A percentile compares a stretch with the other conserved stretches of the same genome.
These are phyloP conservation scores for Aspergillus proliferans DNA, from an alignment of 2,329 filamentous ascomycete species.

Conservation along the genomic window DNA sequence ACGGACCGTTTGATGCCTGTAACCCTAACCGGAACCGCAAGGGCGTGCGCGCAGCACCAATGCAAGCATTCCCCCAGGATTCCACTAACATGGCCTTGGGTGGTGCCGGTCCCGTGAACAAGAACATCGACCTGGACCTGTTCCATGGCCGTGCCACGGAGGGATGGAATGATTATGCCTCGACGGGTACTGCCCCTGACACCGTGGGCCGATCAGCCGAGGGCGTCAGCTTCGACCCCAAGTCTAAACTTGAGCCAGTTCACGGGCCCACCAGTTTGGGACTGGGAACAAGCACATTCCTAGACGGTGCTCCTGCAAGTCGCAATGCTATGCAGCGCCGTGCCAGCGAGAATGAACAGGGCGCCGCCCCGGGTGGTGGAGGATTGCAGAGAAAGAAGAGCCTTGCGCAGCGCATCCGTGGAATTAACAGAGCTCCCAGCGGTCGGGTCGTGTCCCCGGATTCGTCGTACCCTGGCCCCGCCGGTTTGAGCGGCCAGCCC, in stretches of 20 bases:
- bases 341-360: slow-evolving; percentile 59
- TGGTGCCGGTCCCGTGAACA: slow-evolving; percentile 77
- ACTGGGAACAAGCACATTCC: slow-evolving; percentile 87
- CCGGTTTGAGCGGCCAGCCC: slow-evolving; percentile 27
- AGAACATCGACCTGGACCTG: slow-evolving; percentile 73
- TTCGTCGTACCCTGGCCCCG: slow-evolving; percentile 25
- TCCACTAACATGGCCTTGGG: slow-evolving; percentile 89
- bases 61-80: slow-evolving; percentile 91
- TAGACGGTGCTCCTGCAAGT: slow-evolving; percentile 87
- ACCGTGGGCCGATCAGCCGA: slow-evolving; percentile 25
- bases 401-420: slow-evolving; percentile 81
- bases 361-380: slow-evolving; percentile 18
- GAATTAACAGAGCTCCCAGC: slow-evolving; percentile 63
- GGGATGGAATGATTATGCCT: slow-evolving; percentile 73
- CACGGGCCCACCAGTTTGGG: slow-evolving; percentile 80
- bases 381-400: slow-evolving; percentile 88
- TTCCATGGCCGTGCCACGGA: slow-evolving; percentile 84
- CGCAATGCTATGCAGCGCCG: slow-evolving; percentile 69
- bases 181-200: slow-evolving; percentile 32
- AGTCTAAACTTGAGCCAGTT: slow-evolving; percentile 61
- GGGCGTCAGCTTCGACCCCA: slow-evolving; percentile 57
- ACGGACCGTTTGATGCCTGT: slow-evolving; percentile 93
- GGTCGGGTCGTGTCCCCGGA: slow-evolving; percentile 57
- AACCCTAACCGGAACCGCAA: slow-evolving; percentile 90
- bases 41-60: slow-evolving; percentile 75